These are phyloP conservation scores for Flaveria linearis DNA, from an alignment of 129 eudicot species.

Conservation along the genomic window DNA sequence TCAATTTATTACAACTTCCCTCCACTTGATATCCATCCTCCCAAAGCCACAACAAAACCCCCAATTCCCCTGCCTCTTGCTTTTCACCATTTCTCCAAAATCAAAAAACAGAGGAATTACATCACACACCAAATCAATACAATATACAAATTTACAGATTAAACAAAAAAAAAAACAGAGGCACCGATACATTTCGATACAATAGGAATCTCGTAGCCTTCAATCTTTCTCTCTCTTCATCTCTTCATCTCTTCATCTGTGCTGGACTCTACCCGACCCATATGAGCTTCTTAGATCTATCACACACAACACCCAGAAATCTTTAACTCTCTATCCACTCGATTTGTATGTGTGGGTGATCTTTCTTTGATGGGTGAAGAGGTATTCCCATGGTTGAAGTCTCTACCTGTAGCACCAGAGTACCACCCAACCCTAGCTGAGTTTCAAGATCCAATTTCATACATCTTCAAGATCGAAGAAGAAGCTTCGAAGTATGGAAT, in stretches of 20 bases:
- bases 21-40: not conserved
- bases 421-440: conserved; percentile 87
- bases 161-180: conserved; percentile 18
- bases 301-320: not conserved
- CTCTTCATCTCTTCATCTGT: conserved; percentile 4
- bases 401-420: conserved; percentile 91
- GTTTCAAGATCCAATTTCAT: conserved; percentile 95
- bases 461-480: conserved; percentile 83
- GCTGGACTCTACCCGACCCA: conserved; percentile 27
- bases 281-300: conserved; percentile 24
- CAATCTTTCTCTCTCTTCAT: conserved; percentile 1
- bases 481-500: conserved; percentile 88
- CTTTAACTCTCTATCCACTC: not conserved
- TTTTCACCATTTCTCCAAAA: conserved; percentile 12
- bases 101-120: conserved; percentile 13
- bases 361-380: conserved; percentile 37
- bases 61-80: conserved; percentile 21
- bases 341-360: not conserved
- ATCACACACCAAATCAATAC: not conserved
- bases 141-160: not conserved
- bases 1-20: not conserved
- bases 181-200: conserved; percentile 10
- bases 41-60: conserved; percentile 11
- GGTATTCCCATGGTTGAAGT: conserved; percentile 81
- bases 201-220: conserved; percentile 27